Evolutionary conservation across 2,329 filamentous ascomycete genomes (phyloP), one percentile per base, ranked within the genome.

Genomic region (Blastomyces silverae): DNA sequence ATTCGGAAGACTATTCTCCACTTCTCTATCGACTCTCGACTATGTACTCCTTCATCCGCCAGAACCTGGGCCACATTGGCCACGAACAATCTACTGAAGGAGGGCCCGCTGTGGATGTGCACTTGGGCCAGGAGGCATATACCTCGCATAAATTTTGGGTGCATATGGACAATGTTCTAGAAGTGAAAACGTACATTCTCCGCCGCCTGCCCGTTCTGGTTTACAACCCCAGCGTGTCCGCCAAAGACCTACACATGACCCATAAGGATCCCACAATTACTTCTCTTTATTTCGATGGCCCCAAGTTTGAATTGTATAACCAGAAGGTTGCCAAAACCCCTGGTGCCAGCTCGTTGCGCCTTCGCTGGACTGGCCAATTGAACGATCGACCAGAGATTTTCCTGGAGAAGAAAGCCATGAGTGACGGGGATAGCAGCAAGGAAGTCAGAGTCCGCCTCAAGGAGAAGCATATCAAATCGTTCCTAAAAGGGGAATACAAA

Each of bases 61-160:
- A 96, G 78, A 87, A 91, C 68, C 81, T 95, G 28, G 74, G 70
- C 53, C 71, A 75, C 60, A 71, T 70, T 39, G 64, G 70, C 17
- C 67, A 72, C 31, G 89, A 93, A 66, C 61, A 53, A 8, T n/a
- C 37, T 1, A 85, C 85, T 53, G 76, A 77, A 64, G 80, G 74
- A 64, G 80, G 74, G 25, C 74, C 78, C 63, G 73, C 73, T 62
- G 75, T 74, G 25, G 78, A 81, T 65, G 79, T 78, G 15, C 79
- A 80, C 53, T 75, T 79, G 63, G 80, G 82, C 66, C 79, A 78
- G 65, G 90, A 92, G 76, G 83, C 83, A 65, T 96, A 95, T 75
- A 90, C 85, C 25, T 91, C 92, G 3, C 87, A 93, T 78, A 97
- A 96, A 78, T 97, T 96, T 80, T 99, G 94, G 94, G 89, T 99